A percentile compares a stretch with the other conserved stretches of the same genome.
Conservation (phyloP, 2,329 filamentous ascomycete genomes). For the Lachnellula subtilissima region DNA sequence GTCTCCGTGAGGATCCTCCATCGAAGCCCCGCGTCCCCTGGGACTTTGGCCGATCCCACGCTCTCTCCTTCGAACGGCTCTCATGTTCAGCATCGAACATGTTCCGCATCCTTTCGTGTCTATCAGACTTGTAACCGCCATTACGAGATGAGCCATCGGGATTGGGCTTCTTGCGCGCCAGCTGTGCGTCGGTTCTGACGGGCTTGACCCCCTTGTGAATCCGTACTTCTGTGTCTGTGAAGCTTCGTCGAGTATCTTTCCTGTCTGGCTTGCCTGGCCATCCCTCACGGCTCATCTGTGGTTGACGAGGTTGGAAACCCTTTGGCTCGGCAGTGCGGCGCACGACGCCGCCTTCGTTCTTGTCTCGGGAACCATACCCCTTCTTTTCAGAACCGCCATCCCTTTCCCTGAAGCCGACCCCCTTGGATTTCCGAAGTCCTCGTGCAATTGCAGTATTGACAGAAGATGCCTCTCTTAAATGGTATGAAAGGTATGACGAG, state of each 20-base stretch:
- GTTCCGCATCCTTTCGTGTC: not conserved
- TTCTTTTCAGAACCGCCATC: constrained; percentile 1
- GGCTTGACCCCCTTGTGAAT: constrained; percentile 6
- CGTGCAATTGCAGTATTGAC: constrained; percentile 65
- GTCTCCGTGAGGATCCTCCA: not conserved
- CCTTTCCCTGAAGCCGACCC: constrained; percentile 27
- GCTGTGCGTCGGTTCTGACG: constrained; percentile 4
- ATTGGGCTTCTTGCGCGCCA: constrained; percentile 8
- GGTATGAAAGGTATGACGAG: constrained; percentile 11
- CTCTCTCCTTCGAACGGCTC: not conserved
- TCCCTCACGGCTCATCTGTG: not conserved
- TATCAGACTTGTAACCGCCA: not conserved
- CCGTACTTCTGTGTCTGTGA: not conserved
- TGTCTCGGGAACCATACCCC: constrained; percentile 6
- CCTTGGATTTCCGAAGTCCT: constrained; percentile 53
- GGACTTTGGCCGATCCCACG: not conserved
- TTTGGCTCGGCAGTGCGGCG: not conserved
- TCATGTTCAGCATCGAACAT: not conserved
- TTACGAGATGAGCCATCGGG: constrained; percentile 2
- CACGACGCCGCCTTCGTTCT: constrained; percentile 14
- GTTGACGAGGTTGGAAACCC: not conserved
- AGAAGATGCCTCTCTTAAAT: constrained; percentile 43
- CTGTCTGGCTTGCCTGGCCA: not conserved
- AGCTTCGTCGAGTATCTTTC: not conserved
- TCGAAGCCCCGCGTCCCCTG: not conserved